Base-by-base conservation (phyloP, 1,284 basidiomycete species). In the Porodaedalea pini region DNA sequence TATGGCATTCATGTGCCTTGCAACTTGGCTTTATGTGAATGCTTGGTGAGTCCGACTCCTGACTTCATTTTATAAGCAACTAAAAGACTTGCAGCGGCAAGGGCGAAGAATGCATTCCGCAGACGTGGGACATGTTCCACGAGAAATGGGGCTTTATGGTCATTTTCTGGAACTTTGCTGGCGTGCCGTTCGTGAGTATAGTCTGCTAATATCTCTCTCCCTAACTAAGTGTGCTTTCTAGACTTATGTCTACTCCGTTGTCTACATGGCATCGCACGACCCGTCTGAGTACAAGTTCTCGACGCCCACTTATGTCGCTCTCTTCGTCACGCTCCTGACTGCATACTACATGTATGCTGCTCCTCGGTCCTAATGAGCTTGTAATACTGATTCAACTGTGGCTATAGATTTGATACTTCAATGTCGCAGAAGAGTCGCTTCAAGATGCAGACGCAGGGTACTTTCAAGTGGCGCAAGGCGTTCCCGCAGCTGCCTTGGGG, bases 41-140 rank as follows among this genome's bases (percentile, higher is more conserved):
- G 96, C 96, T 50, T 99, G 94, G 87, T 89, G 65, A 55, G 78
- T 66, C 23, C 25, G 32, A 40, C 45, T 6, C 10, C 5, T 54
- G 13, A 19, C n/a, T 34, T 47, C 3, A 49, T 10, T 31, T 4
- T 19, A 37, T 19, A 23, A 27, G 48, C 27, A 29, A 48, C 60
- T 44, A 56, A 52, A 5, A n/a, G 5, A 17, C 36, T 13, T 50
- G 17, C 56, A 75, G 72, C 65, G 89, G 82, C 62, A 95, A 95
- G 71, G 93, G 88, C 55, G 92, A 95, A 69, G 94, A 99, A 69
- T 96, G 94, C 72, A 99, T 99, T 63, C 97, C 97, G 17, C 95
- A 98, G 71, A 99, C 96, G 8, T 98, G 96, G 96, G 94, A 98
- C 69, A 97, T 98, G 92, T 95, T 87, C 76, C 91, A 95, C 68